A percentile compares a stretch with the other conserved stretches of the same genome.
Conservation (phyloP, 495 filamentous ascomycete species). For the Cercophora newfieldiana region DNA sequence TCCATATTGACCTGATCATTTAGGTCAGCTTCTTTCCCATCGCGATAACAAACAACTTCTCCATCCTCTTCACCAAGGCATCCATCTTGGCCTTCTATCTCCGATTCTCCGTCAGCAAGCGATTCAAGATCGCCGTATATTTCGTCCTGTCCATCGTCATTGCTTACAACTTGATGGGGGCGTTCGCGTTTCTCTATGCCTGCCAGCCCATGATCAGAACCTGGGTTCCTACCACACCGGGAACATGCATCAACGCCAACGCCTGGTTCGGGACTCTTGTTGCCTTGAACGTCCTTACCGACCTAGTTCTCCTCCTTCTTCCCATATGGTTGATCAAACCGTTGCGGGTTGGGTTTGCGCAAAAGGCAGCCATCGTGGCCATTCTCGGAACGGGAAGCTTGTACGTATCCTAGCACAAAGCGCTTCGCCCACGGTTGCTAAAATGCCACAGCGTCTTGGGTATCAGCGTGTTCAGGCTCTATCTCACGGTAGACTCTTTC, state of each 20-base stretch:
- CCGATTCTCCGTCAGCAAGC: constrained; percentile 24
- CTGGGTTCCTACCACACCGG: constrained; percentile 12
- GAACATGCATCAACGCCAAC: constrained; percentile 13
- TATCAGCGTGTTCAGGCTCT: constrained; percentile 24
- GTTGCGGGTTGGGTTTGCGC: constrained; percentile 5
- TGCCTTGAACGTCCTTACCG: constrained; percentile 20
- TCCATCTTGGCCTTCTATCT: constrained; percentile 29
- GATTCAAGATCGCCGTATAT: constrained; percentile 21
- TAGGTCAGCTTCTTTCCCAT: constrained; percentile 16
- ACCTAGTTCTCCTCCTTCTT: constrained; percentile 19
- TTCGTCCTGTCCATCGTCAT: constrained; percentile 19
- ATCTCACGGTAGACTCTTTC: constrained; percentile 1
- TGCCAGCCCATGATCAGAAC: constrained; percentile 22
- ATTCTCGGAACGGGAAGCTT: constrained; percentile 29
- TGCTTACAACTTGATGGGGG: constrained; percentile 13
- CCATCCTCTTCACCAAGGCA: constrained; percentile 25
- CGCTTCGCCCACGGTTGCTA: neutral
- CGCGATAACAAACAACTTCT: constrained; percentile 16
- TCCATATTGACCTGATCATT: neutral
- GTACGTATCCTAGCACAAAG: constrained; percentile 5
- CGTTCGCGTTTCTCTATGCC: constrained; percentile 20
- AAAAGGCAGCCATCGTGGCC: constrained; percentile 21
- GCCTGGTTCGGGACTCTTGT: constrained; percentile 15
- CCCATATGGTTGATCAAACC: constrained; percentile 23
- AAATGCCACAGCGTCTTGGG: constrained; percentile 20